Conservation (phyloP, 2,329 filamentous ascomycete species). For the Bipolaris gigantea region DNA sequence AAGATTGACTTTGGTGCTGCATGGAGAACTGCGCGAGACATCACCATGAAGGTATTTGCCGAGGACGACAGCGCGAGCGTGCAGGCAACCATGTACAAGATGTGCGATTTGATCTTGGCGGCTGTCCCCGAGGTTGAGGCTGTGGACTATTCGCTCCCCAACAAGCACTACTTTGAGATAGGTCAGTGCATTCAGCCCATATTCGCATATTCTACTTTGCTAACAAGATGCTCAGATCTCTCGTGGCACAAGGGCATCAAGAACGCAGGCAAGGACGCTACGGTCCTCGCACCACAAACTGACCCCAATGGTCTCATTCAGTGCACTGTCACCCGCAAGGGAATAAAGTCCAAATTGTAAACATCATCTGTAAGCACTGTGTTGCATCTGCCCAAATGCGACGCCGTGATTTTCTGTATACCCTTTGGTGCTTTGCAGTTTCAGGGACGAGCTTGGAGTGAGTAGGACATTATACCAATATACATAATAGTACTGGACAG, state of each 20-base stretch:
- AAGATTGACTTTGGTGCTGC: conserved; percentile 73
- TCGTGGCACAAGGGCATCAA: conserved; percentile 95
- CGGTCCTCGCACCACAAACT: conserved; percentile 91
- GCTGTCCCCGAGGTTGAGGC: conserved; percentile 70
- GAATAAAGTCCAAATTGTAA: conserved; percentile 49
- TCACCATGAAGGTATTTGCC: conserved; percentile 91
- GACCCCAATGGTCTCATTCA: conserved; percentile 95
- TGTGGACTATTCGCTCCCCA: conserved; percentile 84
- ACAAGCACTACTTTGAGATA: conserved; percentile 99
- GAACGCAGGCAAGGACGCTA: conserved; percentile 93
- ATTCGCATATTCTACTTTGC: neutral
- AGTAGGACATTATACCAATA: conserved; percentile 37
- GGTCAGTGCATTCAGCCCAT: conserved; percentile 56
- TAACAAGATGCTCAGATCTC: conserved; percentile 63
- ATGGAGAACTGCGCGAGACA: conserved; percentile 74
- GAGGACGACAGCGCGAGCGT: conserved; percentile 89
- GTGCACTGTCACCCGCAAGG: conserved; percentile 75
- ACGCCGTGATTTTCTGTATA: conserved; percentile 20
- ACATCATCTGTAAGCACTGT: neutral
- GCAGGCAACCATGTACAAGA: conserved; percentile 98
- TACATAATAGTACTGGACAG: conserved; percentile 9
- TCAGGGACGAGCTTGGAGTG: conserved; percentile 17
- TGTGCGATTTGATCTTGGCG: conserved; percentile 83
- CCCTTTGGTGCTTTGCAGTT: conserved; percentile 15
- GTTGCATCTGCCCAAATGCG: conserved; percentile 12